Conservation (phyloP, 768 basidiomycete species). For the Suillus plorans region DNA sequence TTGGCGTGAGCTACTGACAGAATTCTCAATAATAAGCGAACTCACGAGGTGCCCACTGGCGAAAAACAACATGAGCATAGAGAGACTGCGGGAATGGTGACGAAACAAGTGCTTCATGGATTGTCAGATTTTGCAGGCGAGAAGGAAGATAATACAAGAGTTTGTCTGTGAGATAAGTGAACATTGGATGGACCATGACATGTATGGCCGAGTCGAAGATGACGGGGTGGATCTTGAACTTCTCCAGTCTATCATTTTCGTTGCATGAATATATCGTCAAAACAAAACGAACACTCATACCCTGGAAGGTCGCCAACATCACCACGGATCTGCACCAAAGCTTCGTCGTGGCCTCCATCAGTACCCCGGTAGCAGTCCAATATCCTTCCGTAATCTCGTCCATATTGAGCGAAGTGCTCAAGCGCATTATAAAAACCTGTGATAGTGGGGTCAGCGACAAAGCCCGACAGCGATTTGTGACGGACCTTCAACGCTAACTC, state of each 20-base stretch:
- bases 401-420: slow-evolving; percentile 33
- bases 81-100: background rate
- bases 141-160: slow-evolving; percentile 5
- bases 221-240: slow-evolving; percentile 2
- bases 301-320: slow-evolving; percentile 3
- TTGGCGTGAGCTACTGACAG: background rate
- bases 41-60: slow-evolving; percentile 6
- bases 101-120: background rate
- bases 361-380: background rate
- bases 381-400: slow-evolving; percentile 30
- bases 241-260: background rate
- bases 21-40: background rate
- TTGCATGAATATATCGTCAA: background rate
- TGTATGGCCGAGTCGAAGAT: slow-evolving; percentile 6
- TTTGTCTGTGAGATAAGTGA: background rate
- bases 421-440: slow-evolving; percentile 28
- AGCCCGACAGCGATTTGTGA: background rate
- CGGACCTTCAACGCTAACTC: background rate
- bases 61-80: slow-evolving; percentile 1
- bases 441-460: background rate
- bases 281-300: background rate
- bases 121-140: background rate
- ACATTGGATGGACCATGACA: slow-evolving; percentile 1
- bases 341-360: background rate
- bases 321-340: background rate